Evolutionary conservation across 139 green algal species (phyloP).

Genomic region (Monoraphidium neglectum): DNA sequence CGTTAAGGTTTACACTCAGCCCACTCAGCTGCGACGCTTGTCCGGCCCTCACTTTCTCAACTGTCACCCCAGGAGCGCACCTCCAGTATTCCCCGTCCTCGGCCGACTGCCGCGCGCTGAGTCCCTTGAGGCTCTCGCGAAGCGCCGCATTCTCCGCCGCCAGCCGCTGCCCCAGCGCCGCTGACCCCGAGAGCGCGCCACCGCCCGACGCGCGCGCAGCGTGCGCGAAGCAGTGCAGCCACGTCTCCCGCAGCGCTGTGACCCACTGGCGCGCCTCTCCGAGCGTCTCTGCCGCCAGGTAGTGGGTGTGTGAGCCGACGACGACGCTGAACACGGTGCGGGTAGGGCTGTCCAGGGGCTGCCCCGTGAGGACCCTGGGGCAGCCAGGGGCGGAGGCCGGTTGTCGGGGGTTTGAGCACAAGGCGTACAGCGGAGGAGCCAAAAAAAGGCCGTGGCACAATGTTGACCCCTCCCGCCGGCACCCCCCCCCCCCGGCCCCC

Average conservation of each 20-base stretch:
- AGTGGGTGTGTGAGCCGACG: constrained; percentile 61
- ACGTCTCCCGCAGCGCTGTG: constrained; percentile 50
- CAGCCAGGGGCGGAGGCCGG: no score
- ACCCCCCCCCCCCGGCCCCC: no score
- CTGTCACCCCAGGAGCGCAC: constrained; percentile 1
- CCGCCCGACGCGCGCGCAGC: constrained; percentile 45
- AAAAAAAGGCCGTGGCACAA: no score
- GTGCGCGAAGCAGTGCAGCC: constrained; percentile 73
- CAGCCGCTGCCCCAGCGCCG: no score
- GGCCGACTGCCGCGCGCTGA: not conserved
- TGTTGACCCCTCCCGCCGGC: no score
- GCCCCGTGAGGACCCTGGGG: constrained; percentile 19
- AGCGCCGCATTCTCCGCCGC: constrained; percentile 48
- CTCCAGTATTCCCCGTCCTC: constrained; percentile 25
- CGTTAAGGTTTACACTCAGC: no score
- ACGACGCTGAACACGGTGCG: constrained; percentile 37
- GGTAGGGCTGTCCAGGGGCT: not conserved
- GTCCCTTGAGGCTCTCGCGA: constrained; percentile 37
- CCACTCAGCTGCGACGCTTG: not conserved
- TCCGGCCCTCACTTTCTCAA: not conserved
- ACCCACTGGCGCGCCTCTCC: constrained; percentile 62
- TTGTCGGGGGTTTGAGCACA: no score
- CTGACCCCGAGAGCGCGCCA: no score
- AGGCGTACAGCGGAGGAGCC: no score
- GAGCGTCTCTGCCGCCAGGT: constrained; percentile 50